Conservation (phyloP, 371 early-diverging fungal genomes). For the Apophysomyces trapeziformis region DNA sequence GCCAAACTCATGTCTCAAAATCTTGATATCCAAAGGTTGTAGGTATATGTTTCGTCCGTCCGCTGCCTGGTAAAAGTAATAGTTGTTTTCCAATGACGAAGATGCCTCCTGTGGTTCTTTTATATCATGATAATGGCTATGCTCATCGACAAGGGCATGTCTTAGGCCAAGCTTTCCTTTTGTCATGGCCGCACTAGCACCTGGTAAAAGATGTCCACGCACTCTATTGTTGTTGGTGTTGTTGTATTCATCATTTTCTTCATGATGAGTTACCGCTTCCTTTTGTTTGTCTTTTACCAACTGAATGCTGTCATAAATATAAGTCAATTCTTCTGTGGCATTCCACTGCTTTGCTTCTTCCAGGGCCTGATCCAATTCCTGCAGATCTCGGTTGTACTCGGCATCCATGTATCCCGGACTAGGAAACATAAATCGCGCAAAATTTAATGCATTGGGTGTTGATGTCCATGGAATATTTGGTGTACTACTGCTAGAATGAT, state of each 20-base stretch:
- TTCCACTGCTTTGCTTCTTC: slow-evolving; percentile 43
- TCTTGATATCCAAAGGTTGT: slow-evolving; percentile 80
- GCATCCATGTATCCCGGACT: slow-evolving; percentile 42
- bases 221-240: no score
- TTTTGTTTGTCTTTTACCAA: neutral
- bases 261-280: neutral
- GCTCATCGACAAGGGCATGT: no score
- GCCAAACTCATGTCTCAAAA: slow-evolving; percentile 69
- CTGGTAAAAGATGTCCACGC: neutral
- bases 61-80: slow-evolving; percentile 75
- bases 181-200: neutral
- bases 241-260: neutral
- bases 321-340: slow-evolving; percentile 47
- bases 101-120: neutral
- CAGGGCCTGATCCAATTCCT: slow-evolving; percentile 44
- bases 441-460: slow-evolving; percentile 40
- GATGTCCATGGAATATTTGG: slow-evolving; percentile 17
- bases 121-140: neutral
- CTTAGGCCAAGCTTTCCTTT: no score
- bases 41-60: slow-evolving; percentile 86
- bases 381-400: slow-evolving; percentile 46
- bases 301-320: slow-evolving; percentile 38
- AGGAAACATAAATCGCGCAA: slow-evolving; percentile 57
- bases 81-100: slow-evolving; percentile 12
- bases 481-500: no score